Conservation (phyloP, 768 basidiomycete species). For the Postia placenta region DNA sequence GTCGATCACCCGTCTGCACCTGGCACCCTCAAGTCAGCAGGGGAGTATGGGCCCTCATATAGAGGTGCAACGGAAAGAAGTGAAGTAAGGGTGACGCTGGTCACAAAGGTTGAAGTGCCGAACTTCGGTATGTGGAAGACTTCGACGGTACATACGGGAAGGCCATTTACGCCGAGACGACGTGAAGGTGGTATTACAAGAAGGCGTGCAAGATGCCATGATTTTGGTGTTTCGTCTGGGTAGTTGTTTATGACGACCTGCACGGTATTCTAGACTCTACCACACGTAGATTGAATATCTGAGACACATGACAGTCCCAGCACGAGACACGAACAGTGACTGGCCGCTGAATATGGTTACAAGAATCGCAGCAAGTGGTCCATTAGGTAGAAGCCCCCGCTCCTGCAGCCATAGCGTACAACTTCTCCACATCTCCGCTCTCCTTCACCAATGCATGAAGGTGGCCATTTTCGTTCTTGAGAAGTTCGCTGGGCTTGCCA, state of each 20-base stretch:
- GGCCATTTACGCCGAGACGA: conserved; percentile 52
- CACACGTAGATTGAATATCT: not conserved
- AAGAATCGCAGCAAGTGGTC: too few species aligned
- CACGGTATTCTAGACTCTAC: not conserved
- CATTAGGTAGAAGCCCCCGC: too few species aligned
- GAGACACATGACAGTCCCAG: not conserved
- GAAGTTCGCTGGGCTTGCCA: conserved; percentile 42
- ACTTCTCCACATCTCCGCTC: conserved; percentile 43
- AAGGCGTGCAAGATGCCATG: conserved; percentile 63
- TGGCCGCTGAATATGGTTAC: too few species aligned
- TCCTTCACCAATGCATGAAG: conserved; percentile 52
- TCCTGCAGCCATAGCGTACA: conserved; percentile 42
- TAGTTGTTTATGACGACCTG: not conserved
- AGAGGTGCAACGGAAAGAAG: conserved; percentile 35
- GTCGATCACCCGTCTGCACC: conserved; percentile 31
- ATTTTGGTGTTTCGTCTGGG: conserved; percentile 19
- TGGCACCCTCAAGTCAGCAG: conserved; percentile 21
- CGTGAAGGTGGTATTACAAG: conserved; percentile 47
- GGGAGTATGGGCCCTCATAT: conserved; percentile 41
- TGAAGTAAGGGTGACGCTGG: conserved; percentile 35
- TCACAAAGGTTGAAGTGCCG: conserved; percentile 39
- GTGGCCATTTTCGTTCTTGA: conserved; percentile 44
- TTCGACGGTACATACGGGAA: conserved; percentile 39
- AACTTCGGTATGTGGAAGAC: conserved; percentile 47
- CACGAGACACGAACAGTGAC: too few species aligned